These are phyloP conservation scores for Starmerella cellae DNA, from an alignment of 805 yeast genomes.

Conservation along the genomic window DNA sequence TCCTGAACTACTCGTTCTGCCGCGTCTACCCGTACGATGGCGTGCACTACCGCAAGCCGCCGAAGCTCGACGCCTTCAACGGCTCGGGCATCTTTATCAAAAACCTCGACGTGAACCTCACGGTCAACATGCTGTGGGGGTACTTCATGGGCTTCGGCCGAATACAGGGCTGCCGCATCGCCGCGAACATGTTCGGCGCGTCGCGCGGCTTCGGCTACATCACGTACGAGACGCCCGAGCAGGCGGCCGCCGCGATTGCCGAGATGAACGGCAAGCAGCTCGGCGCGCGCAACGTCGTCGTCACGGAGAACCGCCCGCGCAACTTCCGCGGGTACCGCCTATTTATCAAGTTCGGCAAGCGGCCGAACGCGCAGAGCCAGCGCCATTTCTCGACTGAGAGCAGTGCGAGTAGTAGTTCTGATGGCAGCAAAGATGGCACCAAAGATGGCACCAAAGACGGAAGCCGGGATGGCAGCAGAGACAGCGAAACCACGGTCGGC, in stretches of 20 bases:
- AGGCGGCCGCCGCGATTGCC: conserved; percentile 18
- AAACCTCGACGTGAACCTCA: conserved; percentile 57
- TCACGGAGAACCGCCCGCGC: conserved; percentile 54
- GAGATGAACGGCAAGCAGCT: conserved; percentile 17
- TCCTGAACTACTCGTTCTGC: conserved; percentile 18
- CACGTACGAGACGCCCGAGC: conserved; percentile 13
- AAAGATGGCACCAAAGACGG: not conserved
- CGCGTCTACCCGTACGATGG: conserved; percentile 17
- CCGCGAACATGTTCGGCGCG: conserved; percentile 18
- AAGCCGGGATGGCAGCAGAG: not conserved
- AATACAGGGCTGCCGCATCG: conserved; percentile 19
- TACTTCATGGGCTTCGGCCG: conserved; percentile 17
- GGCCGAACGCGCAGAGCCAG: conserved; percentile 16
- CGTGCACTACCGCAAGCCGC: conserved; percentile 4
- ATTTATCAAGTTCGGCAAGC: conserved; percentile 33
- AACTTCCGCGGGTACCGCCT: conserved; percentile 36
- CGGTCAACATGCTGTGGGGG: conserved; percentile 26
- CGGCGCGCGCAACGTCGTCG: conserved; percentile 31
- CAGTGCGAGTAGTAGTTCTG: not conserved
- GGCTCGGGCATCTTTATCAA: conserved; percentile 48
- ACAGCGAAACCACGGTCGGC: not conserved
- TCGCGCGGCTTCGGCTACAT: conserved; percentile 23
- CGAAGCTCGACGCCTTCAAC: conserved; percentile 6
- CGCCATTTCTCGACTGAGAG: conserved; percentile 30
- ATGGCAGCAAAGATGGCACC: not conserved